Base-by-base conservation (phyloP, 75 land plant genomes). In the Cryptomeria japonica region DNA sequence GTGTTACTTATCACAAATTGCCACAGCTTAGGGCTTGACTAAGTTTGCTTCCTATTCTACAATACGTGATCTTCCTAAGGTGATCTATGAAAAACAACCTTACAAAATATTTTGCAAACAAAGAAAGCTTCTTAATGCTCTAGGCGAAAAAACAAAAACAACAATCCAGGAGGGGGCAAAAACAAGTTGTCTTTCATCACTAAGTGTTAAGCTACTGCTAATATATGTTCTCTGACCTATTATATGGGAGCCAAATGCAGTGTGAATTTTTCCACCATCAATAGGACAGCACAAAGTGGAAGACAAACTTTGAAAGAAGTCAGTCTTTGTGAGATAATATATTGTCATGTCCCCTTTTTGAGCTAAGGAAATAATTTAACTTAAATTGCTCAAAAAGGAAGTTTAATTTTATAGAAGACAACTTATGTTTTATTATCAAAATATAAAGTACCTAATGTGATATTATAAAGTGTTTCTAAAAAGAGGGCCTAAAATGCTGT, bases 31-130 rank as follows among this genome's bases (percentile, higher is more conserved):
- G n/a, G 32, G 46, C 31, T 82, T 42, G 28, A 82, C 13, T 19
- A 25, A 11, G 47, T 44, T 44, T 82, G 53, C 46, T 44, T 82
- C 18, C 11, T 13, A 46, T 3, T 46, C 84, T 42, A 82, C 47
- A 44, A 28, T 82, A 82, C 22, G 34, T 25, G 53, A 46, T 32
- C 34, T 82, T 28, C 31, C n/a, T 11, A 28, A 28, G 47, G 84
- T 11, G 51, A 44, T 51, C 31, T 82, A 53, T 46, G 11, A 44
- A 79, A 82, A 42, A 13, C 25, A 2, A 46, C 49, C 49, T 14
- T 82, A 82, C 22, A 82, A 82, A 12, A 41, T 46, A 80, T 41
- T 80, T 41, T 38, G 83, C 42, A 80, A 80, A 41, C 83, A 80
- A 78, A 68, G 42, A 41, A 10, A 41, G 22, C n/a, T 46, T 9